Evolutionary conservation across 78 protist genomes (phyloP).

Genomic region (Dictyostelium citrinum): DNA sequence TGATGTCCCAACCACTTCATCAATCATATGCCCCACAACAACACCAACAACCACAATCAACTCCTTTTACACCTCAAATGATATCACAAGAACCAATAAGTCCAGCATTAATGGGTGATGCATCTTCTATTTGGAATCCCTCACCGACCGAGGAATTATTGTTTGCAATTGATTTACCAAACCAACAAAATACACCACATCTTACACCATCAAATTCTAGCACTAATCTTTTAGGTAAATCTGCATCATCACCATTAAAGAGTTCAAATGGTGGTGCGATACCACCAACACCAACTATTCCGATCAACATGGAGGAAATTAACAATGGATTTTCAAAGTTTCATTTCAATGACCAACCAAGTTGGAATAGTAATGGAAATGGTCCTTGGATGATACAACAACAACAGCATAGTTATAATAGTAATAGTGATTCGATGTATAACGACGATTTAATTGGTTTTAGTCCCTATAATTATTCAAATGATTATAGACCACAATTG

Average conservation of each 20-base stretch:
- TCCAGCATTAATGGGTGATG: constrained; percentile 13
- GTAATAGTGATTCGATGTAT: neutral
- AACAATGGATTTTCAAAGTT: neutral
- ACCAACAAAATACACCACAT: constrained; percentile 49
- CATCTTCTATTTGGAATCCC: constrained; percentile 18
- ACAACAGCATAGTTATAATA: neutral
- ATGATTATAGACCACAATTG: neutral
- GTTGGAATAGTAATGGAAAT: neutral
- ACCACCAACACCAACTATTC: constrained; percentile 28
- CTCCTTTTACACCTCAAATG: constrained; percentile 63
- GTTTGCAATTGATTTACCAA: constrained; percentile 42
- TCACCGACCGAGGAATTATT: constrained; percentile 66
- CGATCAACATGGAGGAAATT: neutral
- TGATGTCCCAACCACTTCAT: neutral
- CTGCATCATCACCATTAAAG: neutral
- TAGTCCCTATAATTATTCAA: neutral
- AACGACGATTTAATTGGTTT: neutral
- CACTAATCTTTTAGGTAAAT: neutral
- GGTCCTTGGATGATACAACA: neutral
- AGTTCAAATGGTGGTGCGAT: neutral
- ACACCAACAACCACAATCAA: neutral
- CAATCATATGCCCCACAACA: neutral
- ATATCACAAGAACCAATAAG: neutral
- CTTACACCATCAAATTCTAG: constrained; percentile 8
- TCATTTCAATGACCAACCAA: neutral